Evolutionary conservation across 257 asterid species (phyloP).

Genomic region (Parsonsia alboflavescens): DNA sequence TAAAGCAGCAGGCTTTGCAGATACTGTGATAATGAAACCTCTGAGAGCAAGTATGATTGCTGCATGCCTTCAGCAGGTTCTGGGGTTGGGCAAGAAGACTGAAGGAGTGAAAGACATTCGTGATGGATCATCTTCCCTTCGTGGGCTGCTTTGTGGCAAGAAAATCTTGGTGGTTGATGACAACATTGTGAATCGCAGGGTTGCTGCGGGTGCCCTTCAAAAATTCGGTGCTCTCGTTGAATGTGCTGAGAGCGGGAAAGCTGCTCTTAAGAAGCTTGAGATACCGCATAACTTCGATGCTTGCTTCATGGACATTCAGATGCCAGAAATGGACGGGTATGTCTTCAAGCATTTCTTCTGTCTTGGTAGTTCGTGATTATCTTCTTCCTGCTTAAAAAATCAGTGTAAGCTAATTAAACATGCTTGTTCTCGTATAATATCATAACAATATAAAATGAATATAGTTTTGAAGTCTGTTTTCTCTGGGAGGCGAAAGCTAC

Average conservation of each 20-base stretch:
- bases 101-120: conserved; percentile 35
- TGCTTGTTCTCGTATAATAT: neutral
- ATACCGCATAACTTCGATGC: conserved; percentile 78
- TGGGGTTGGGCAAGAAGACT: conserved; percentile 49
- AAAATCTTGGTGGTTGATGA: conserved; percentile 89
- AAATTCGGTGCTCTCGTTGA: conserved; percentile 78
- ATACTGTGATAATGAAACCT: conserved; percentile 80
- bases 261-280: conserved; percentile 69
- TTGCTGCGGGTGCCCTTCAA: conserved; percentile 88
- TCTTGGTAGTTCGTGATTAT: neutral
- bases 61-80: conserved; percentile 73
- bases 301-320: conserved; percentile 97
- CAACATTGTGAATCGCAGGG: conserved; percentile 75
- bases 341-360: neutral
- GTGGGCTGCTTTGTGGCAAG: conserved; percentile 67
- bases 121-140: conserved; percentile 32
- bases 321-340: conserved; percentile 99
- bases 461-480: too few species aligned
- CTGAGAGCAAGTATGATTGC: conserved; percentile 83
- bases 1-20: conserved; percentile 70
- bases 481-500: too few species aligned
- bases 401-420: neutral
- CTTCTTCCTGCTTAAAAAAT: neutral
- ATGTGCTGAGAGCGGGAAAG: conserved; percentile 83
- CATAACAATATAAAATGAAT: neutral